Evolutionary conservation across 345 rosid genomes (phyloP), one percentile per base, ranked within the genome.

Genomic region (Corchorus capsularis): DNA sequence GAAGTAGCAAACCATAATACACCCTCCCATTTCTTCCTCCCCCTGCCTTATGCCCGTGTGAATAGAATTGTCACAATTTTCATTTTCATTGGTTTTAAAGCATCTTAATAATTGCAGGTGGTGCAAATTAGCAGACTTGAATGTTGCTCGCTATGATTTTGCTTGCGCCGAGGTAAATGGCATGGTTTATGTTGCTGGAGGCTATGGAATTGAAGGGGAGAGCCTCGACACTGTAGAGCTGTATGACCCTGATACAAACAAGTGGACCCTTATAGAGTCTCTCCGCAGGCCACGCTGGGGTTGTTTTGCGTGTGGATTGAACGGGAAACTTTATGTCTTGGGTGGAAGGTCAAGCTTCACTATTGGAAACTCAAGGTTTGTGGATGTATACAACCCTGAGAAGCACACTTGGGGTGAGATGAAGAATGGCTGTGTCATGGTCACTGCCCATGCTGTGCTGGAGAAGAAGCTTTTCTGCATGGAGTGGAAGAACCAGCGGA

Each of bases 261-360:
- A 72, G 27, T 96, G 99, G 99, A 83, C 79, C 43, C 70, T 76
- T 73, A 84, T 93, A 63, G 93, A 96, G 83, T 82, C 88, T 78
- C 87, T 93, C 1, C 90, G 97, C 77, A 84, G 96, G 63, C 97
- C 98, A 1, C 84, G 99, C 60, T 89, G 93, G 93, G 97, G 95
- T 2, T 90, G 95, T 66, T 93, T 96, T 20, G 99, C 94, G 11
- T 91, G 89, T 16, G 72, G 93, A 50, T 87, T 93, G 54, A 88
- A 88, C 5, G 96, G 97, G 56, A 93, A 91, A 81, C 93, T 93
- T 43, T 93, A 93, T 14, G 88, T 96, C 47, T 89, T 93, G 89
- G 98, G 99, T 52, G 99, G 99, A 71, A 91, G 98, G 80, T 96
- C 99, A 2, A 91, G 87, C 86, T 96, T 92, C 87, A 91, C 94